Evolutionary conservation across 805 yeast genomes (phyloP).

Genomic region (Clavispora carvajalis): DNA sequence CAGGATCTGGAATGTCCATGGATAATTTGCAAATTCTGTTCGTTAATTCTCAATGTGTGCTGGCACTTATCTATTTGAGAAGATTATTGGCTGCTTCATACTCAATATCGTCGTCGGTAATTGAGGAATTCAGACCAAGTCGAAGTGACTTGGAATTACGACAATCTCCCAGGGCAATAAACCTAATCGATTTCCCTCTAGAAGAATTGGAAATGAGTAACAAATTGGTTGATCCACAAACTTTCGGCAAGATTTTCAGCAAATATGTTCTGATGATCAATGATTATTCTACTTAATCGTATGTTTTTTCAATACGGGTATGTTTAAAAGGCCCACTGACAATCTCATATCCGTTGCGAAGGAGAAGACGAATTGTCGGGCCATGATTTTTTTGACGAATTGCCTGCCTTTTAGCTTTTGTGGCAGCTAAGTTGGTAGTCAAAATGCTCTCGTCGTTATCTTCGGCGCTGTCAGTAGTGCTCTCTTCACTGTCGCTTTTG

Average conservation of each 20-base stretch:
- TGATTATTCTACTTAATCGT: constrained; percentile 5
- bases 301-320: constrained; percentile 4
- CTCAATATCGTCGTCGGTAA: constrained; percentile 16
- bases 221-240: constrained; percentile 7
- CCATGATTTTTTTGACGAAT: constrained; percentile 12
- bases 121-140: constrained; percentile 25
- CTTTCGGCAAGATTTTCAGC: constrained; percentile 12
- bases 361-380: constrained; percentile 5
- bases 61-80: constrained; percentile 15
- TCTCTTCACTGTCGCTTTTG: constrained; percentile 22
- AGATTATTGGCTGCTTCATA: constrained; percentile 17
- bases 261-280: constrained; percentile 10
- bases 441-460: constrained; percentile 13
- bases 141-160: constrained; percentile 30
- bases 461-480: neutral
- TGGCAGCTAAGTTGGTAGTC: constrained; percentile 6
- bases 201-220: constrained; percentile 7
- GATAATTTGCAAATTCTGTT: constrained; percentile 12
- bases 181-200: constrained; percentile 9
- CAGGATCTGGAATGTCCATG: constrained; percentile 12
- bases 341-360: constrained; percentile 13
- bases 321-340: constrained; percentile 1
- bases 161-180: constrained; percentile 20
- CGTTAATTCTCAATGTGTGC: constrained; percentile 13
- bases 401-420: constrained; percentile 14